Evolutionary conservation across 352 stramenopile species (phyloP).

Genomic region (Phytophthora aleatoria): DNA sequence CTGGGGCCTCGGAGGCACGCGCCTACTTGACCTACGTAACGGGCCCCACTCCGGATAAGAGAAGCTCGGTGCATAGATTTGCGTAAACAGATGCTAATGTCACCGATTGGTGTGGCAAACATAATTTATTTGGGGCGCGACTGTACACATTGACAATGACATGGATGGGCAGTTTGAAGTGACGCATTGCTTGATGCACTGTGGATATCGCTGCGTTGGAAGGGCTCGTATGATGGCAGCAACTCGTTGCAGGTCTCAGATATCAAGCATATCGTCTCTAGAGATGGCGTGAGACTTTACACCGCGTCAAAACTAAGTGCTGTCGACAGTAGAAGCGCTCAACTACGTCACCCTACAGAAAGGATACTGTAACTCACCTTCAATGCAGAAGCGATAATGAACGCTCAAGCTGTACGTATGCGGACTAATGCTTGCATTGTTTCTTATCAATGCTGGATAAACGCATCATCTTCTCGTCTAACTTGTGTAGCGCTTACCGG

Average conservation of each 20-base stretch:
- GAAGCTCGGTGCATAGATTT: constrained; percentile 10
- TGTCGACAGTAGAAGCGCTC: not conserved
- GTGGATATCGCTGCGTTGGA: too few species aligned
- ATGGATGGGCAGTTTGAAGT: not conserved
- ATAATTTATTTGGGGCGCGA: not conserved
- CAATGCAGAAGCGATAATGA: not conserved
- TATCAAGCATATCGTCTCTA: not conserved
- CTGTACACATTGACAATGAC: not conserved
- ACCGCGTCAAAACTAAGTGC: too few species aligned
- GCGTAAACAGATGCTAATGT: constrained; percentile 12
- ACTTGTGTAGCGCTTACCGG: constrained; percentile 5
- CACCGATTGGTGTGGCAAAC: constrained; percentile 12
- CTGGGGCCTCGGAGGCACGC: constrained; percentile 16
- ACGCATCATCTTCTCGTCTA: constrained; percentile 2
- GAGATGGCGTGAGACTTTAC: too few species aligned
- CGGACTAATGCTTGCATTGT: constrained; percentile 11
- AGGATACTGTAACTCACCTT: too few species aligned
- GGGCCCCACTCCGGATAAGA: not conserved
- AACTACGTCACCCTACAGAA: not conserved
- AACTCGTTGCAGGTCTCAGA: too few species aligned
- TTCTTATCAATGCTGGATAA: constrained; percentile 7
- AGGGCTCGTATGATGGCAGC: too few species aligned
- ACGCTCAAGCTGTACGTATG: not conserved
- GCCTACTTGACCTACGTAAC: constrained; percentile 13
- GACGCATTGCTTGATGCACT: too few species aligned